These are phyloP conservation scores for Apostasia shenzhenica DNA, from an alignment of 106 monocot genomes.

Conservation along the genomic window DNA sequence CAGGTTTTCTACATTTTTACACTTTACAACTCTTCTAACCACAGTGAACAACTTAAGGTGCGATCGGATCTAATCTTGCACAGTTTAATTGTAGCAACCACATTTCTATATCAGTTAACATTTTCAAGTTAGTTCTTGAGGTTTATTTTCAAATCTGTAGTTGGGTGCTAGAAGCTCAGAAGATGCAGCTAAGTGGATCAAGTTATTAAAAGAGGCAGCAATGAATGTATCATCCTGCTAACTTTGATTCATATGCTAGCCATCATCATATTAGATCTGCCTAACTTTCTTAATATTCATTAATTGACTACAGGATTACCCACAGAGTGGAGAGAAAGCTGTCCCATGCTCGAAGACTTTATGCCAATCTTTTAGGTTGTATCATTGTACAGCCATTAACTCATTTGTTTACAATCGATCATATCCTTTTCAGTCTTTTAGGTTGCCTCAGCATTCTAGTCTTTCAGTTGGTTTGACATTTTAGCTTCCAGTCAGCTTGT, in stretches of 20 bases:
- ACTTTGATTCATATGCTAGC: not conserved
- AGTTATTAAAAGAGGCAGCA: conserved; percentile 50
- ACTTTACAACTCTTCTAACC: conserved; percentile 67
- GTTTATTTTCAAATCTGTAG: conserved; percentile 25
- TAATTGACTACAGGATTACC: conserved; percentile 36
- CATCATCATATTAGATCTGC: not conserved
- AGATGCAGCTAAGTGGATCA: conserved; percentile 76
- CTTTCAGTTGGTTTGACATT: not conserved
- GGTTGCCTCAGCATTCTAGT: not conserved
- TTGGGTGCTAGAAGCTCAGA: conserved; percentile 96
- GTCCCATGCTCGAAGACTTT: conserved; percentile 32
- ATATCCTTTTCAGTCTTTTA: not conserved
- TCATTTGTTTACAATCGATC: not conserved
- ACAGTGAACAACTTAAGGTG: conserved; percentile 82
- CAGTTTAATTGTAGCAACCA: not conserved
- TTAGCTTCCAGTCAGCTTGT: not conserved
- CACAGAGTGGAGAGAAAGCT: conserved; percentile 33
- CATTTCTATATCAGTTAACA: not conserved
- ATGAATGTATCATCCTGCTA: conserved; percentile 26
- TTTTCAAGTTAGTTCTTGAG: not conserved
- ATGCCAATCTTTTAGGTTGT: conserved; percentile 65
- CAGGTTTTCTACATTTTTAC: conserved; percentile 88
- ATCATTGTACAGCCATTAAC: not conserved
- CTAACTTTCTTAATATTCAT: not conserved
- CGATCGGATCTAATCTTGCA: not conserved